Evolutionary conservation across 2,329 filamentous ascomycete genomes (phyloP).

Genomic region (Capronia americana): DNA sequence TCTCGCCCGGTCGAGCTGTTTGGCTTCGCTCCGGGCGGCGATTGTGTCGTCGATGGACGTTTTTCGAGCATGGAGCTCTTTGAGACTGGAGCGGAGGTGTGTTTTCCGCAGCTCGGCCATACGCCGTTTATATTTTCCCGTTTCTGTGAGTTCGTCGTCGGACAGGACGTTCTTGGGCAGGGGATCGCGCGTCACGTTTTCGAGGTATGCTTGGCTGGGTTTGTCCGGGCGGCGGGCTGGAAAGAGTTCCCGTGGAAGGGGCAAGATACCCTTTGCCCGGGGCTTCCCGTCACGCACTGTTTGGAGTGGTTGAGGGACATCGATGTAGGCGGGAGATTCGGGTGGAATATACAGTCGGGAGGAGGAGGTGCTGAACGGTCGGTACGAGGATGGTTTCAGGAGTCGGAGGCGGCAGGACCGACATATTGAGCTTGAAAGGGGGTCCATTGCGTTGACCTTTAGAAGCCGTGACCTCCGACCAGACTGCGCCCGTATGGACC

Average conservation of each 20-base stretch:
- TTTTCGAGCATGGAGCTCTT: conserved; percentile 72
- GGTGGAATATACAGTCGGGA: conserved; percentile 67
- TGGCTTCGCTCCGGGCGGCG: conserved; percentile 52
- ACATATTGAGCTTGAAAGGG: conserved; percentile 33
- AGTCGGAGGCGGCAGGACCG: conserved; percentile 36
- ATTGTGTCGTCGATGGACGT: conserved; percentile 49
- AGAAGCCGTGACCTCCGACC: not conserved
- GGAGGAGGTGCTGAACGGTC: conserved; percentile 56
- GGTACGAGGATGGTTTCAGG: conserved; percentile 36
- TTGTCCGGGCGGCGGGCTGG: conserved; percentile 66
- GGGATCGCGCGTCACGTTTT: conserved; percentile 64
- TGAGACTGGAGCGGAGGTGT: conserved; percentile 74
- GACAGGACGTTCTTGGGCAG: conserved; percentile 34
- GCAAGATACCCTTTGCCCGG: conserved; percentile 75
- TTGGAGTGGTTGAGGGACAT: conserved; percentile 72
- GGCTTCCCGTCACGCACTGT: conserved; percentile 41
- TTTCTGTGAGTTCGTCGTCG: conserved; percentile 47
- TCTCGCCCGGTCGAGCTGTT: conserved; percentile 58
- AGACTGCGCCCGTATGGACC: not conserved
- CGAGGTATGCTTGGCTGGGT: conserved; percentile 58
- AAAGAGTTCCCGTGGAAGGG: conserved; percentile 83
- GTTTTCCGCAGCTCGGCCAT: conserved; percentile 75
- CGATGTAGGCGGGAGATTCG: conserved; percentile 86
- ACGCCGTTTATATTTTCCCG: conserved; percentile 67
- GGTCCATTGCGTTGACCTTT: not conserved